Conservation (phyloP, 2,329 filamentous ascomycete genomes). For the Emmonsiellopsis sp. region DNA sequence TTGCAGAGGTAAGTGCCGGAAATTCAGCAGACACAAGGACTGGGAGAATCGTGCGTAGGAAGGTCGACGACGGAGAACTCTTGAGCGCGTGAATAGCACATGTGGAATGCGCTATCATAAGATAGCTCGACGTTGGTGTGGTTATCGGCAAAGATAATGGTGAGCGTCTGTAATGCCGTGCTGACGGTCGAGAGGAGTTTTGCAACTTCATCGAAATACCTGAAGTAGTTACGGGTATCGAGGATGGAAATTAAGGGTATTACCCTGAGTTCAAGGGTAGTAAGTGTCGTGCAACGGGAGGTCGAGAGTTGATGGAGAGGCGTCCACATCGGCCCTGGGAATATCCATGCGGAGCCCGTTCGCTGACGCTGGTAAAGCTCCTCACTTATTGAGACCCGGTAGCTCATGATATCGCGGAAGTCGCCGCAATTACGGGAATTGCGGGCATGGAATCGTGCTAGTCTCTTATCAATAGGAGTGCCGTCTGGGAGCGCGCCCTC, state of each 20-base stretch:
- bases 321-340: conserved; percentile 7
- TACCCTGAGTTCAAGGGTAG: conserved; percentile 3
- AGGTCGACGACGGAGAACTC: neutral
- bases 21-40: neutral
- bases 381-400: neutral
- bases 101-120: neutral
- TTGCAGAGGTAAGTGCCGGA: neutral
- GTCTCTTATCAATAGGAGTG: neutral
- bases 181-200: conserved; percentile 1
- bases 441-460: neutral
- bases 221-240: conserved; percentile 4
- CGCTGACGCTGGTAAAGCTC: conserved; percentile 6
- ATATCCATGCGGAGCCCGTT: neutral
- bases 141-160: conserved; percentile 2
- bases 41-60: neutral
- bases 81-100: neutral
- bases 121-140: neutral
- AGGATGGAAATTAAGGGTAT: neutral
- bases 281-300: conserved; percentile 1
- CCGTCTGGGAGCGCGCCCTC: conserved; percentile 7
- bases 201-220: conserved; percentile 1
- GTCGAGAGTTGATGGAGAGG: conserved; percentile 3
- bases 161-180: conserved; percentile 2
- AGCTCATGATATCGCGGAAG: neutral
- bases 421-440: neutral